These are phyloP conservation scores for Candida chilensis DNA, from an alignment of 805 yeast species.

Conservation along the genomic window DNA sequence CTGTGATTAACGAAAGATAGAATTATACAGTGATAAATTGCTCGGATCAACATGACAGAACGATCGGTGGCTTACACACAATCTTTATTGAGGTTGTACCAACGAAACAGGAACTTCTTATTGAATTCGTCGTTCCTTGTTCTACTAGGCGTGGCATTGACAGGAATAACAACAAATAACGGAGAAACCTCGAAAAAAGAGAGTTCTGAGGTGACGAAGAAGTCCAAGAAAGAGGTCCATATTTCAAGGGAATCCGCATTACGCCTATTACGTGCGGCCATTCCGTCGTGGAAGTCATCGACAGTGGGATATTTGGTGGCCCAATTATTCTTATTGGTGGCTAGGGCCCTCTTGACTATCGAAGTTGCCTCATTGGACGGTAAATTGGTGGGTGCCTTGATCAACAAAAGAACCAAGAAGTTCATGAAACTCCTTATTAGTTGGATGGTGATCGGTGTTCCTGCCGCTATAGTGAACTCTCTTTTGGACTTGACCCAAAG, in stretches of 20 bases:
- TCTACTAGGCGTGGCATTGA: background rate
- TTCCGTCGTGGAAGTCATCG: slow-evolving; percentile 18
- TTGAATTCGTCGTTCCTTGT: background rate
- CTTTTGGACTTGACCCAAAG: slow-evolving; percentile 53
- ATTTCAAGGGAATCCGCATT: slow-evolving; percentile 9
- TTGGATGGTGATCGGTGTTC: slow-evolving; percentile 84
- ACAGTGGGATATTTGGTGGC: slow-evolving; percentile 26
- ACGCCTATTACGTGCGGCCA: slow-evolving; percentile 21
- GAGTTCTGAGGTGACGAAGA: slow-evolving; percentile 2
- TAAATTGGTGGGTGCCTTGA: slow-evolving; percentile 69
- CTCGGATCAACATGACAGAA: too few relatives aligned
- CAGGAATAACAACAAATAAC: background rate
- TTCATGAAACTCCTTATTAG: slow-evolving; percentile 54
- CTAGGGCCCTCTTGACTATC: slow-evolving; percentile 66
- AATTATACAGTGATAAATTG: too few relatives aligned
- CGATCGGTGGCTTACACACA: too few relatives aligned
- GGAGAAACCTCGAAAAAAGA: too few relatives aligned
- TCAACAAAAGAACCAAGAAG: slow-evolving; percentile 55
- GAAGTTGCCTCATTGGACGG: slow-evolving; percentile 87
- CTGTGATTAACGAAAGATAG: too few relatives aligned
- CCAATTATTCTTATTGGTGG: slow-evolving; percentile 52
- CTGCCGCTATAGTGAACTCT: slow-evolving; percentile 76
- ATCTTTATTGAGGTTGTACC: background rate
- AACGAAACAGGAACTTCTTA: background rate
- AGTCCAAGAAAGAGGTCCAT: slow-evolving; percentile 5